Evolutionary conservation across 352 stramenopile genomes (phyloP).

Genomic region (Achlya hypogyna): DNA sequence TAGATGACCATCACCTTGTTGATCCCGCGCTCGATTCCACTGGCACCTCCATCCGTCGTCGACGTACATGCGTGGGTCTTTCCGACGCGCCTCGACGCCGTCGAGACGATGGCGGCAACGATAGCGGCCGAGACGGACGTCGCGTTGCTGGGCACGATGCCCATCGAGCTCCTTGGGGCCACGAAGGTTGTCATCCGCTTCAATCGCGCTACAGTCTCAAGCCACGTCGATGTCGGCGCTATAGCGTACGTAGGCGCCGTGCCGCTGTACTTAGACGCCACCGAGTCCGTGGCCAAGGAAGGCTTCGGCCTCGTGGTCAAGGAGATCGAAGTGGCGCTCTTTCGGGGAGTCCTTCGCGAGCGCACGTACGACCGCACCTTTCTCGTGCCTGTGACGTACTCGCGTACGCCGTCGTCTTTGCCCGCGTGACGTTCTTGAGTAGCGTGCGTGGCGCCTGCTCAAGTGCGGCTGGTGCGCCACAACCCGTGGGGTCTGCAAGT

Average conservation of each 20-base stretch:
- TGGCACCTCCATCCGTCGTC: neutral
- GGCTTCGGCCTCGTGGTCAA: neutral
- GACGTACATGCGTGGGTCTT: constrained; percentile 5
- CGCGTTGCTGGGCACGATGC: neutral
- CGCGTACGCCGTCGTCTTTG: constrained; percentile 15
- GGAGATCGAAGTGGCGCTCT: neutral
- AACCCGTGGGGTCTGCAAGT: neutral
- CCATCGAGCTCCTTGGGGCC: neutral
- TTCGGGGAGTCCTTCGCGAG: neutral
- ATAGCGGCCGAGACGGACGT: neutral
- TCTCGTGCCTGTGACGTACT: constrained; percentile 23
- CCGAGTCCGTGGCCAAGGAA: neutral
- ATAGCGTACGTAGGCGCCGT: neutral
- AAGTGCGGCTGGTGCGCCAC: neutral
- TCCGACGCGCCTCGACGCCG: neutral
- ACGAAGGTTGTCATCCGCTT: neutral
- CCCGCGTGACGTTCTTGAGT: neutral
- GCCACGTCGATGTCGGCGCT: neutral
- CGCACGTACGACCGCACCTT: constrained; percentile 20
- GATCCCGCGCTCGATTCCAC: neutral
- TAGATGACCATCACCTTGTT: constrained; percentile 11
- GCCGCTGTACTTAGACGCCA: neutral
- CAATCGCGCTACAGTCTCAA: neutral
- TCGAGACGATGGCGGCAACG: neutral
- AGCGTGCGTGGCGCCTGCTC: neutral